Evolutionary conservation across 208 protist species (phyloP).

Genomic region (Acanthamoeba lenticulata): DNA sequence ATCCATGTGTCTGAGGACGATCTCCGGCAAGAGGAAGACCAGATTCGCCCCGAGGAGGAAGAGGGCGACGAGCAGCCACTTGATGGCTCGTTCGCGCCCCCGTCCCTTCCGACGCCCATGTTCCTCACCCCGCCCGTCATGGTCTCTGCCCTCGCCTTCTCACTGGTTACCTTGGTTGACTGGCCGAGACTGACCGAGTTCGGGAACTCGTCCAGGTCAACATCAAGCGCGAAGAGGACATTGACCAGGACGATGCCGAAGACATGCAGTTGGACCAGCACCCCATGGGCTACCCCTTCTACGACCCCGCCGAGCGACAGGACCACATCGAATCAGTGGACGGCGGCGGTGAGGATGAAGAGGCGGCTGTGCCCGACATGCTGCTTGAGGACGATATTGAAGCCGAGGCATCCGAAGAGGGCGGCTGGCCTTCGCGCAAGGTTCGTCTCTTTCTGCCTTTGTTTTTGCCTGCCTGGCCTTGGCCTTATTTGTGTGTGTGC

Average conservation of each 20-base stretch:
- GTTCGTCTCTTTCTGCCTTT: neutral
- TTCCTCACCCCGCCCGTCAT: neutral
- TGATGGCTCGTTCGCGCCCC: neutral
- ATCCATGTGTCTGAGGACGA: neutral
- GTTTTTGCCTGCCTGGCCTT: neutral
- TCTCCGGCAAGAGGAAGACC: neutral
- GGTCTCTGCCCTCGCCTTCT: neutral
- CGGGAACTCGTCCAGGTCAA: too few relatives aligned
- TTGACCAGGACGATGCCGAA: neutral
- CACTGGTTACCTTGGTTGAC: neutral
- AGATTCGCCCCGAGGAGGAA: neutral
- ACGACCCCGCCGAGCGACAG: neutral
- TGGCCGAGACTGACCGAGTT: too few relatives aligned
- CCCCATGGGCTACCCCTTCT: neutral
- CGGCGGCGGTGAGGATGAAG: neutral
- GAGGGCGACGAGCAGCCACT: neutral
- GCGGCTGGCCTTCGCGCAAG: neutral
- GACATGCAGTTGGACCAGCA: neutral
- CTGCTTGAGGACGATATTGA: neutral
- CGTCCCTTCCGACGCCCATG: constrained; percentile 34
- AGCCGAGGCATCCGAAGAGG: neutral
- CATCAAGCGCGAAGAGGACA: constrained; percentile 1
- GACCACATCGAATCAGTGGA: neutral
- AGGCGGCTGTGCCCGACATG: neutral
- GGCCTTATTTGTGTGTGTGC: neutral